Conservation (phyloP, 2,329 filamentous ascomycete genomes). For the Biscogniauxia sp. region DNA sequence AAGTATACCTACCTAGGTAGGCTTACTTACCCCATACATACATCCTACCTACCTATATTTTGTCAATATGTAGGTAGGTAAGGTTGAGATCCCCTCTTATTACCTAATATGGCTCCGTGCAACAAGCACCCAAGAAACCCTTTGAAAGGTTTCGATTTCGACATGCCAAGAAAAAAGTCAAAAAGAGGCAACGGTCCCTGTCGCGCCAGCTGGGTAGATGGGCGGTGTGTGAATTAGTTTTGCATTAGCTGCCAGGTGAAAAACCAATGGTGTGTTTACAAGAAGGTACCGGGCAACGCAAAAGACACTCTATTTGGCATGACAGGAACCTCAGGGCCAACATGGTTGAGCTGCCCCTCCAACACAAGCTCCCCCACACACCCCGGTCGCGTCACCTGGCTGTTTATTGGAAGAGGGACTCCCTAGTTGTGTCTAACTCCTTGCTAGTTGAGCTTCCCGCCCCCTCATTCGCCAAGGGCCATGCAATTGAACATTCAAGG, state of each 20-base stretch:
- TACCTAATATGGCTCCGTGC: too few relatives aligned
- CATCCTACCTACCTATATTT: too few relatives aligned
- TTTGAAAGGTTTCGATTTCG: background rate
- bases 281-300: constrained; percentile 10
- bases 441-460: background rate
- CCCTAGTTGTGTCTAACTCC: background rate
- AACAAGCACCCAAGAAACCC: background rate
- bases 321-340: constrained; percentile 7
- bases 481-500: constrained; percentile 1
- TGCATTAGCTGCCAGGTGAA: background rate
- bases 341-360: constrained; percentile 6
- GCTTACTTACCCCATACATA: too few relatives aligned
- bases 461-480: constrained; percentile 1
- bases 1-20: too few relatives aligned
- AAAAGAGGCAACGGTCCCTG: constrained; percentile 21
- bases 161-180: background rate
- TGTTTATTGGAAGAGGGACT: constrained; percentile 11
- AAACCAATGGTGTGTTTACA: constrained; percentile 4
- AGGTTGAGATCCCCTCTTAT: too few relatives aligned
- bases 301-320: background rate
- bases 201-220: constrained; percentile 12
- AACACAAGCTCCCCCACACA: constrained; percentile 1
- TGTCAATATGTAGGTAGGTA: too few relatives aligned
- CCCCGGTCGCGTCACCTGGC: constrained; percentile 4
- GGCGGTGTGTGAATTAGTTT: constrained; percentile 20